Base-by-base conservation (phyloP, 768 basidiomycete species). In the Tylopilus plumbeoviolaceoides region DNA sequence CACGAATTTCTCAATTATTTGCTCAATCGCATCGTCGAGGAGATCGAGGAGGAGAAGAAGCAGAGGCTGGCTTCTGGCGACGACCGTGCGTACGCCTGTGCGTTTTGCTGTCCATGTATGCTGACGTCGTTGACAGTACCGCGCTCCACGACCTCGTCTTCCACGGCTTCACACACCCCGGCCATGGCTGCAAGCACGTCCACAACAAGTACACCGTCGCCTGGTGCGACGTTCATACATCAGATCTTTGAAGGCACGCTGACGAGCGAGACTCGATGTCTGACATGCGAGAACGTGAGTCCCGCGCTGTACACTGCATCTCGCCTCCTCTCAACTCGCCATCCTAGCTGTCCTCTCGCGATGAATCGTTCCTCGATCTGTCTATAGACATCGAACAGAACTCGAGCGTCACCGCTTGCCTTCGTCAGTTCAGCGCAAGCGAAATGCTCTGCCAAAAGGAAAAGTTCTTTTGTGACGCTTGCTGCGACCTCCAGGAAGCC, bases 351-450 rank as follows among this genome's bases (percentile, higher is more conserved):
- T 92, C 92, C 7, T 89, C 93, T 10, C 85, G 97, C 18, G 95
- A 98, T 64, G 97, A 99, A 70, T 83, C 87, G 10, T 99, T 99
- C 73, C 80, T 99, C 50, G 97, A 99, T 72, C 78, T 99, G n/a
- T 98, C 95, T 5, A 92, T 99, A 71, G 97, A 99, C 69, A 98
- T 99, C 60, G 95, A 98, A 68, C 92, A 97, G 69, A 97, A 98
- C 70, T 91, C 94, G 4, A 95, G 92, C 57, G 86, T 99, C 48
- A 95, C 95, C 2, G 89, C 95, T 7, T 99, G 97, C 68, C 81
- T 99, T 33, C 82, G 93, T 43, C 92, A 95, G 66, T 99, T 99
- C 69, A 95, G 92, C 64, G 95, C 94, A 38, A 91, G 89, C 64
- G 97, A 99, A 72, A 99, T 98, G 95, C 81, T 99, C 18, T 95